Evolutionary conservation across 768 basidiomycete species (phyloP).

Genomic region (Royoungia palumana): DNA sequence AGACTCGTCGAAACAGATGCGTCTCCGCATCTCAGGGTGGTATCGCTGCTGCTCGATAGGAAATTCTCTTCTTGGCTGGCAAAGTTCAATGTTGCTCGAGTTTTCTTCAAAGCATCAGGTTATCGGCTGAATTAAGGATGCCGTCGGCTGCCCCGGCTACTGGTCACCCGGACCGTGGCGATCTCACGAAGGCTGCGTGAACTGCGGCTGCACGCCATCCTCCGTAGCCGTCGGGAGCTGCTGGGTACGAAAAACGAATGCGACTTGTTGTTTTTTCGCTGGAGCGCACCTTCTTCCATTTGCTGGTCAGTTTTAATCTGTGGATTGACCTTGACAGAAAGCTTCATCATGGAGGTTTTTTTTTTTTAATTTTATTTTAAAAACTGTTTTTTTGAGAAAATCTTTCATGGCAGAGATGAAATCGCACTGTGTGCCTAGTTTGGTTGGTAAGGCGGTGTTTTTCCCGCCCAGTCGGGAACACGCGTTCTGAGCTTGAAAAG

Average conservation of each 20-base stretch:
- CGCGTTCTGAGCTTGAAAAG: conserved; percentile 37
- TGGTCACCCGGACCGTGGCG: conserved; percentile 1
- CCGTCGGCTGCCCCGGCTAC: conserved; percentile 3
- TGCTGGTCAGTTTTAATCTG: not conserved
- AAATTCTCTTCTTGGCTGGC: too few species aligned
- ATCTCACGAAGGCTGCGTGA: conserved; percentile 1
- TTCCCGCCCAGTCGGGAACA: conserved; percentile 21
- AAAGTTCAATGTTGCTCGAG: too few species aligned
- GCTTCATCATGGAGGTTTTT: not conserved
- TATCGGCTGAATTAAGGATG: conserved; percentile 7
- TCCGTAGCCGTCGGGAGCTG: conserved; percentile 19
- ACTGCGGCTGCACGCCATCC: conserved; percentile 1
- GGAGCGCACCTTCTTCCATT: not conserved
- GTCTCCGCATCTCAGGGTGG: not conserved
- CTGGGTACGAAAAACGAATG: too few species aligned
- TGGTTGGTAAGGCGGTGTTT: conserved; percentile 19
- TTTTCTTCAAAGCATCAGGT: too few species aligned
- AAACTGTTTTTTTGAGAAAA: too few species aligned
- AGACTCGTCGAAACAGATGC: not conserved
- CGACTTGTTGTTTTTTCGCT: not conserved
- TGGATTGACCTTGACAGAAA: not conserved
- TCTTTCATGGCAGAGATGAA: not conserved
- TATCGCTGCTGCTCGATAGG: not conserved
- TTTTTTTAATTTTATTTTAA: not conserved
- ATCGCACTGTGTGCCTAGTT: conserved; percentile 2